Percentiles rank a stretch among this genome's conserved stretches.
These are phyloP conservation scores for Hypsizygus marmoreus DNA, from an alignment of 768 basidiomycete genomes.

Conservation along the genomic window DNA sequence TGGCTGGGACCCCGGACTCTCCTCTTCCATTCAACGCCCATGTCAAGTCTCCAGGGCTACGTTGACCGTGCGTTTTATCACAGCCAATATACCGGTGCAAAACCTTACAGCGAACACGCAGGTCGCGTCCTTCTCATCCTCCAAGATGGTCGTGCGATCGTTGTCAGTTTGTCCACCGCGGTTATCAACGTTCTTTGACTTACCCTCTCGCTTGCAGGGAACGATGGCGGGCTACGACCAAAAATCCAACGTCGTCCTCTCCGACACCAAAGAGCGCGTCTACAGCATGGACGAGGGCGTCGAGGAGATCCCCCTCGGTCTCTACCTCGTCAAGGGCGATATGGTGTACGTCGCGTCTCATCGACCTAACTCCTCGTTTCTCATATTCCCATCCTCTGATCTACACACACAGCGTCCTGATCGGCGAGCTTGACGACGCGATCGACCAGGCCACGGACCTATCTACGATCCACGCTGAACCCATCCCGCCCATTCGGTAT, in stretches of 20 bases:
- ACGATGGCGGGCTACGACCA: conserved; percentile 91
- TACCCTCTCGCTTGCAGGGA: conserved; percentile 52
- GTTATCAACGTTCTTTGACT: conserved; percentile 3
- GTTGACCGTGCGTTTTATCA: conserved; percentile 67
- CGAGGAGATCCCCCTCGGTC: conserved; percentile 90
- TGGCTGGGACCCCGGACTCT: conserved; percentile 2
- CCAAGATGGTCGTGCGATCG: conserved; percentile 94
- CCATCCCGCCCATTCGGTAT: conserved; percentile 81
- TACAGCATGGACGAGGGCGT: conserved; percentile 91
- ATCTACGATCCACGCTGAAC: conserved; percentile 81
- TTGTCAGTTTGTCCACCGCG: conserved; percentile 59
- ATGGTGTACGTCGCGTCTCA: conserved; percentile 80
- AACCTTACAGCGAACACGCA: conserved; percentile 29
- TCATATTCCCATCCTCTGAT: conserved; percentile 10
- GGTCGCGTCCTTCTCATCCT: conserved; percentile 92
- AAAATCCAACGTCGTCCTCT: conserved; percentile 94
- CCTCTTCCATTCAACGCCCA: conserved; percentile 30
- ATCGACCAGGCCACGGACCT: conserved; percentile 78
- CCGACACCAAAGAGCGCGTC: conserved; percentile 91
- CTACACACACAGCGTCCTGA: conserved; percentile 53
- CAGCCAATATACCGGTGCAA: conserved; percentile 1
- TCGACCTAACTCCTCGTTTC: background rate
- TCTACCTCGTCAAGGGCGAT: conserved; percentile 98
- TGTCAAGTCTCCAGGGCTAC: conserved; percentile 92
- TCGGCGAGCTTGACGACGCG: conserved; percentile 84